phyloP scores from a whole-genome alignment of 768 basidiomycete genomes.

The Tylopilus cervinicoccineus region DNA sequence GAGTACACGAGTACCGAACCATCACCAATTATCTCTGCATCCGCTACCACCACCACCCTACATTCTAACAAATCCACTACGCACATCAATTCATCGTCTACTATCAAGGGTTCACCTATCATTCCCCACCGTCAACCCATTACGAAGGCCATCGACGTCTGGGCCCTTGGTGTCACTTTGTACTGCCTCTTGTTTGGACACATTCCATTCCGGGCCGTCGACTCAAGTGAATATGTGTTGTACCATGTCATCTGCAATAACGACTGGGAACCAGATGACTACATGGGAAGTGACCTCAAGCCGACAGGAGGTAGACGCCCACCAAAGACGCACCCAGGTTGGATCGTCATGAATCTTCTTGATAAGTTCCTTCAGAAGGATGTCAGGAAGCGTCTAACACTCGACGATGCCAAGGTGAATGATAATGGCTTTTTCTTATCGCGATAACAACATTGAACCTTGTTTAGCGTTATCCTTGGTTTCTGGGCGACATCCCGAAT shows the following conservation, averaged over 20 bases:
- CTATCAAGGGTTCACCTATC: conserved; percentile 24
- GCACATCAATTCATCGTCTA: conserved; percentile 29
- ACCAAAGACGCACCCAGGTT: conserved; percentile 45
- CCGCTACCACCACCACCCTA: conserved; percentile 29
- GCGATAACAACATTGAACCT: not conserved
- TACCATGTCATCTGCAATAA: conserved; percentile 76
- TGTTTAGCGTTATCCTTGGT: conserved; percentile 57
- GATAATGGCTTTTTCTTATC: conserved; percentile 8
- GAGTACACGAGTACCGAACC: conserved; percentile 46
- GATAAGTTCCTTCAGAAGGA: conserved; percentile 80
- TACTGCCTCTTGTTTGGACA: conserved; percentile 91
- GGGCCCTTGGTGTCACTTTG: conserved; percentile 95
- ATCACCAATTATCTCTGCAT: conserved; percentile 30
- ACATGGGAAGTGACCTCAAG: conserved; percentile 70
- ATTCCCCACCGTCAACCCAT: conserved; percentile 47
- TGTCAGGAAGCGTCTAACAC: conserved; percentile 62
- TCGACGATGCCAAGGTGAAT: conserved; percentile 79
- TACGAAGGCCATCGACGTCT: conserved; percentile 93
- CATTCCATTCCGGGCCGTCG: conserved; percentile 69
- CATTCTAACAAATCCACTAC: conserved; percentile 27
- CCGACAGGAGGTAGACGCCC: conserved; percentile 61
- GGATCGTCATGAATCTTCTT: conserved; percentile 66
- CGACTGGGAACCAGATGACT: conserved; percentile 63
- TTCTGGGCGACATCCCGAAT: conserved; percentile 62
- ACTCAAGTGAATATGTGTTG: conserved; percentile 63